Conservation (phyloP, 805 yeast genomes). For the Lipomyces anomalus region DNA sequence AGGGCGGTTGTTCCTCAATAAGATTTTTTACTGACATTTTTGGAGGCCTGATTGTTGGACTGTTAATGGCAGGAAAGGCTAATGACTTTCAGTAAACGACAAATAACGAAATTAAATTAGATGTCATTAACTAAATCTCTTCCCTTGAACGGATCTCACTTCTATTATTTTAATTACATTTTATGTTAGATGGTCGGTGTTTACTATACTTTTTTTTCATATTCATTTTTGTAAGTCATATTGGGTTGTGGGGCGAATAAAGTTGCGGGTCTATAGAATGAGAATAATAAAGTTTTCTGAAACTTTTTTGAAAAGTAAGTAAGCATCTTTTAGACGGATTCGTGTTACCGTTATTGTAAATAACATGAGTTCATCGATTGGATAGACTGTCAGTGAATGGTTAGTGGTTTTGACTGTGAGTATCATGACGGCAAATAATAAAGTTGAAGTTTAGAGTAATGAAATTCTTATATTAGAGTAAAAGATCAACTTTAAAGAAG, state of each 20-base stretch:
- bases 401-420: too few relatives aligned
- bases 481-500: too few relatives aligned
- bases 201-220: slow-evolving; percentile 9
- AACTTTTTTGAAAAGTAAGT: too few relatives aligned
- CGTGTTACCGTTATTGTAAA: too few relatives aligned
- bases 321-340: too few relatives aligned
- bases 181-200: slow-evolving; percentile 7
- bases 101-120: neutral
- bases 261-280: slow-evolving; percentile 23
- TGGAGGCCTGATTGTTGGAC: slow-evolving; percentile 74
- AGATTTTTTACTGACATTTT: neutral
- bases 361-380: too few relatives aligned
- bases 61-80: slow-evolving; percentile 95
- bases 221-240: slow-evolving; percentile 20
- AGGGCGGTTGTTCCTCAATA: neutral
- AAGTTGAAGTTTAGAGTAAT: too few relatives aligned
- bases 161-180: neutral
- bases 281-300: slow-evolving; percentile 5
- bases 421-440: too few relatives aligned
- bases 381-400: too few relatives aligned
- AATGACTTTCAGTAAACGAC: slow-evolving; percentile 51
- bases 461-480: too few relatives aligned
- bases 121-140: neutral
- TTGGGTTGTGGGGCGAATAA: slow-evolving; percentile 20
- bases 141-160: neutral